Evolutionary conservation across 108 stramenopile genomes (phyloP).

Genomic region (Cyclotella cryptica): DNA sequence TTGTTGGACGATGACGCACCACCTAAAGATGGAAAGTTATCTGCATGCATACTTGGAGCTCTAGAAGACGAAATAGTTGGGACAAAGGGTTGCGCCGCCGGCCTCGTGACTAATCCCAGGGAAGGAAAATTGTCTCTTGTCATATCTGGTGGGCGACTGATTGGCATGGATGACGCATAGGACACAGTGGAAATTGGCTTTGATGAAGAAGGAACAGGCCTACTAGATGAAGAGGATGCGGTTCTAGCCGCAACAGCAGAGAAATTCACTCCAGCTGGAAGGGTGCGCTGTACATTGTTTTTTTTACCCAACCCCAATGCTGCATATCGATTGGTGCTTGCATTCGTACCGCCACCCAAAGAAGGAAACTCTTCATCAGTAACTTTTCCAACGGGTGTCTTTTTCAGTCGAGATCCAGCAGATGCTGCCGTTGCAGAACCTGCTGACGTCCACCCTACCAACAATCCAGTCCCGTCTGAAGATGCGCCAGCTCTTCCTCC

Average conservation of each 20-base stretch:
- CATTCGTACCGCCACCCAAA: conserved; percentile 22
- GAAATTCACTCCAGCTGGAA: conserved; percentile 28
- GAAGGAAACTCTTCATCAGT: conserved; percentile 55
- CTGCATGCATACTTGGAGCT: conserved; percentile 13
- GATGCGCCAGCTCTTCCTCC: conserved; percentile 21
- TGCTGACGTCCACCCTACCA: conserved; percentile 45
- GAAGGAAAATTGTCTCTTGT: conserved; percentile 66
- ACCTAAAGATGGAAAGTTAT: conserved; percentile 53
- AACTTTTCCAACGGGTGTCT: conserved; percentile 34
- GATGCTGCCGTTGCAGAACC: conserved; percentile 23
- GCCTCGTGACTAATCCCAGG: conserved; percentile 22
- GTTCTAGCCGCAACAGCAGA: conserved; percentile 34
- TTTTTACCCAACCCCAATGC: conserved; percentile 27
- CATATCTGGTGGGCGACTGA: conserved; percentile 30
- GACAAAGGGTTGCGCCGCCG: conserved; percentile 33
- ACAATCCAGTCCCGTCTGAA: conserved; percentile 8
- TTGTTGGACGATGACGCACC: conserved; percentile 2
- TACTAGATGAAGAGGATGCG: background rate
- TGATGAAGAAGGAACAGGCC: conserved; percentile 18
- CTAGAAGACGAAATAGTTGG: conserved; percentile 39
- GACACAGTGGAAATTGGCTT: conserved; percentile 34
- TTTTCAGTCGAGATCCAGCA: conserved; percentile 25
- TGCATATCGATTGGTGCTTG: conserved; percentile 12
- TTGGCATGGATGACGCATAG: conserved; percentile 41
- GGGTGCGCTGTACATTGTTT: conserved; percentile 5